Percentiles rank a stretch among this genome's conserved stretches.
Evolutionary conservation across 1,139 yeast genomes (phyloP).

Genomic region (Geotrichum fermentans): DNA sequence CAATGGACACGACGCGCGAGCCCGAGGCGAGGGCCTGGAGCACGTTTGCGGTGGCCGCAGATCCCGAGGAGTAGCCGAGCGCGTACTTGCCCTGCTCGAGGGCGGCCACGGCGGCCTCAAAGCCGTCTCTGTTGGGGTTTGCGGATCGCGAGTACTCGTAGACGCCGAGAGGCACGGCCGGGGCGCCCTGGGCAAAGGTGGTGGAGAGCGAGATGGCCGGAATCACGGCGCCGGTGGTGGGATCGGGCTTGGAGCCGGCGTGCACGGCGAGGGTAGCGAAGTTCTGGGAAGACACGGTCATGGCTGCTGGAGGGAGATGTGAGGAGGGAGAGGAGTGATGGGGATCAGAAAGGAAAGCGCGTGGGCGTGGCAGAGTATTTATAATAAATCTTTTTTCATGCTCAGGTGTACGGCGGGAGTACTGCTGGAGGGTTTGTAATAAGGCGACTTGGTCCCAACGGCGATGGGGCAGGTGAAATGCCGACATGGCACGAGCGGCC

Average conservation of each 20-base stretch:
- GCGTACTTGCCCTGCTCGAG: conserved; percentile 75
- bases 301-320: conserved; percentile 2
- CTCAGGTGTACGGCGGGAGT: neutral
- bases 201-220: conserved; percentile 81
- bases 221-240: conserved; percentile 79
- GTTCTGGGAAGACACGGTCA: conserved; percentile 17
- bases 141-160: conserved; percentile 86
- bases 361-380: neutral
- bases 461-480: too few relatives aligned
- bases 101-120: conserved; percentile 76
- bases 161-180: conserved; percentile 70
- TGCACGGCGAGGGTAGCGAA: conserved; percentile 84
- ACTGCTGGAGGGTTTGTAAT: neutral
- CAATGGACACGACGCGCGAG: conserved; percentile 72
- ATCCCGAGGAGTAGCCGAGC: conserved; percentile 78
- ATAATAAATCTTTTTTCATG: neutral
- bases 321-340: neutral
- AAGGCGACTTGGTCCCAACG: too few relatives aligned
- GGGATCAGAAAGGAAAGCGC: neutral
- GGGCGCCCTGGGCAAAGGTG: conserved; percentile 76
- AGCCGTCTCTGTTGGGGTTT: conserved; percentile 82
- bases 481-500: neutral
- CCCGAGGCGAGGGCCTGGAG: conserved; percentile 70
- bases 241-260: conserved; percentile 72
- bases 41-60: conserved; percentile 78